Base-by-base conservation (phyloP, 306 rosid genomes). In the Medicago arabica region DNA sequence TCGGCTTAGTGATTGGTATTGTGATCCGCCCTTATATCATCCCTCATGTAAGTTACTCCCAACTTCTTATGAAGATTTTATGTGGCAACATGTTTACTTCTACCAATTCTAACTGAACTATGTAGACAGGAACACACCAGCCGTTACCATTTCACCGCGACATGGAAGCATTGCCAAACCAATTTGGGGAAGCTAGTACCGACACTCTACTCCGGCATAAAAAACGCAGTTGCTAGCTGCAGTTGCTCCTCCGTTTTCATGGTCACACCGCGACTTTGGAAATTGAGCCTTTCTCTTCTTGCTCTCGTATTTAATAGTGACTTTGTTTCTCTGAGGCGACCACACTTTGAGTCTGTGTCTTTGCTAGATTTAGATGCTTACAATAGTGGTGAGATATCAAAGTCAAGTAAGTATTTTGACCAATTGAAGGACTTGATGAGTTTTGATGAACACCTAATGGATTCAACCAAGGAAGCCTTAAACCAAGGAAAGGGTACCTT, bases 81-180 rank as follows among this genome's bases (percentile, higher is more conserved):
- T 13, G 8, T n/a, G 47, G 25, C 67, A 25, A 34, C 38, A 34
- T 34, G 38, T 34, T 34, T 34, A 34, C 38, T 34, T 34, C 6
- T 7, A 53, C 75, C 53, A 49, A 76, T 6, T 81, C 71, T 73
- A 72, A 80, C 84, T 81, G 77, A 65, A 66, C 54, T 81, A 69
- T 78, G 76, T 87, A 89, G 95, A 89, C 92, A 89, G 95, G 77
- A 74, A 86, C 82, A 79, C 72, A 61, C 67, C 78, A 83, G 57
- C 67, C 43, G 63, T 78, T 63, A 55, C 85, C 69, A 5, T 17
- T 77, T 54, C 84, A 47, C 14, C 70, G 19, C 0, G 88, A 90
- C 92, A 78, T 92, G 93, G 96, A 92, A 83, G 93, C 92, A 17
- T 61, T 85, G 74, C 97, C 97, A 36, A 87, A 84, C 80, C 88